Conservation (phyloP, 2,329 filamentous ascomycete species). For the Colletotrichum filicis region DNA sequence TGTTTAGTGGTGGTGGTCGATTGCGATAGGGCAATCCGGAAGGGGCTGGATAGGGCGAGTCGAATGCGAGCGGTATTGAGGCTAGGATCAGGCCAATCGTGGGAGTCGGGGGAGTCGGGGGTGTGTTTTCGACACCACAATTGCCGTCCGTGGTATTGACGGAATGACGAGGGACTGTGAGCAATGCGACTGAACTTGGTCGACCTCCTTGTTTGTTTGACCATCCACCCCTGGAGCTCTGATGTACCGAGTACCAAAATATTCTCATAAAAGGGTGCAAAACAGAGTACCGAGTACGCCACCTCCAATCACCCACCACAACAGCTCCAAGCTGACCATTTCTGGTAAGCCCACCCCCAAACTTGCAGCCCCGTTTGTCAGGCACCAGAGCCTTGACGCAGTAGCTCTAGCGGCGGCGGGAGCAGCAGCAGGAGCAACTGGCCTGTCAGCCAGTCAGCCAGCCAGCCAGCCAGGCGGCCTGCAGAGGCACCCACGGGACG, state of each 20-base stretch:
- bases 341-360: slow-evolving; percentile 22
- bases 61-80: slow-evolving; percentile 5
- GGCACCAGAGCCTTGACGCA: slow-evolving; percentile 28
- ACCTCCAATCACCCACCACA: not conserved
- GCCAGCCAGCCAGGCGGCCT: not conserved
- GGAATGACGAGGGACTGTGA: slow-evolving; percentile 18
- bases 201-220: slow-evolving; percentile 30
- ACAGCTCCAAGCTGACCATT: slow-evolving; percentile 28
- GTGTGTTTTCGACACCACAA: not conserved
- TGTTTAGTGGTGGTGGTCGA: not conserved
- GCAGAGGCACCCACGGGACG: slow-evolving; percentile 42
- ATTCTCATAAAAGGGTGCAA: rapidly evolving
- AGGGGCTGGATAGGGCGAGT: not conserved
- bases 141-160: slow-evolving; percentile 32
- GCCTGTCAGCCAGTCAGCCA: not conserved
- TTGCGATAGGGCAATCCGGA: not conserved
- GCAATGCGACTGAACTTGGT: slow-evolving; percentile 25
- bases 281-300: not conserved
- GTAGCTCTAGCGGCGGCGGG: slow-evolving; percentile 2
- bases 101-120: not conserved
- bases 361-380: slow-evolving; percentile 29
- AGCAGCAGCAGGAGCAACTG: slow-evolving; percentile 17
- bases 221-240: slow-evolving; percentile 18
- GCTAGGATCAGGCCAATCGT: slow-evolving; percentile 1
- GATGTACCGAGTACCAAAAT: not conserved